Evolutionary conservation across 805 yeast genomes (phyloP).

Genomic region (Yarrowia sp.): DNA sequence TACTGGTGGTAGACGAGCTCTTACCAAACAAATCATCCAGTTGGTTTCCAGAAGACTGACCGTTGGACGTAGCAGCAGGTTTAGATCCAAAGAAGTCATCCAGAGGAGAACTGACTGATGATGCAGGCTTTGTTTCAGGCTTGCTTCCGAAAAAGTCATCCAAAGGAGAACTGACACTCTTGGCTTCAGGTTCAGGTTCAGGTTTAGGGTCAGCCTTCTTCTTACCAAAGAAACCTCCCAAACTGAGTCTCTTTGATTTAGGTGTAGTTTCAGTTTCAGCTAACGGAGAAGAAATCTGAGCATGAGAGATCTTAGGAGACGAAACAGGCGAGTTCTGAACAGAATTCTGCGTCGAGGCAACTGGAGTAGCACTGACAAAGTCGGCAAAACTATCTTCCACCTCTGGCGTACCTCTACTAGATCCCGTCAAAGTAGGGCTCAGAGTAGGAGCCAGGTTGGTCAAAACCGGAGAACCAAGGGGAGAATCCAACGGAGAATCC

Average conservation of each 20-base stretch:
- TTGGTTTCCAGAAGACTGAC: not conserved
- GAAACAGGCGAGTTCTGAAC: not conserved
- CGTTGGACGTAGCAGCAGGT: not conserved
- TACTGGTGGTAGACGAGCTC: not conserved
- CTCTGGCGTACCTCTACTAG: not conserved
- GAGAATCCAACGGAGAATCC: conserved; percentile 5
- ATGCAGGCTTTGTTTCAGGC: not conserved
- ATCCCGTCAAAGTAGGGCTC: not conserved
- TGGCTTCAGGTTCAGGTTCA: not conserved
- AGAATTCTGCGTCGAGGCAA: not conserved
- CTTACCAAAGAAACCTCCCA: too few species aligned
- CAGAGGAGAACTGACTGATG: not conserved
- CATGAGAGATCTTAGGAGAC: not conserved
- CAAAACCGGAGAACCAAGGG: conserved; percentile 2
- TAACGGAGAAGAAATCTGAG: conserved; percentile 6
- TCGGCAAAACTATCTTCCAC: conserved; percentile 7
- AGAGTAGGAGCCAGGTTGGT: not conserved
- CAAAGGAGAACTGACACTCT: not conserved
- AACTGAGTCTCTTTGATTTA: not conserved
- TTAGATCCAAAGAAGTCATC: not conserved
- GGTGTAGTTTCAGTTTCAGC: not conserved
- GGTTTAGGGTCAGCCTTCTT: not conserved
- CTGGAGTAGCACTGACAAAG: conserved; percentile 3
- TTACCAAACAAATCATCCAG: not conserved
- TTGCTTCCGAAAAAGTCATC: not conserved